Conservation (phyloP, 2,329 filamentous ascomycete species). For the Talaromyces sp. region DNA sequence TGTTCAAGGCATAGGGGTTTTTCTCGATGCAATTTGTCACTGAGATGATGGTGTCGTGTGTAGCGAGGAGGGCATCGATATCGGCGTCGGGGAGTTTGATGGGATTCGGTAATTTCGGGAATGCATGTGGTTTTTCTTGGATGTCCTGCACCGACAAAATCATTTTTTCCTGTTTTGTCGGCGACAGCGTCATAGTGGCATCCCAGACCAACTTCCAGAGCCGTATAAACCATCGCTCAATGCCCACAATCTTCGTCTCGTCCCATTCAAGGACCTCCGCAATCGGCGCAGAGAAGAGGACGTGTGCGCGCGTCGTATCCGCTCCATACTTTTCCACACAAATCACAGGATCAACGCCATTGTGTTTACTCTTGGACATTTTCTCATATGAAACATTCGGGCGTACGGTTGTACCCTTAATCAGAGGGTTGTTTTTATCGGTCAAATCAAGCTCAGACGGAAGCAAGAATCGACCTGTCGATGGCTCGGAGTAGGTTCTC, state of each 20-base stretch:
- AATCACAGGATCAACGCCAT: slow-evolving; percentile 76
- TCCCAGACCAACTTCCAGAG: slow-evolving; percentile 58
- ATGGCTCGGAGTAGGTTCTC: slow-evolving; percentile 73
- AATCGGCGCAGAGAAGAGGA: slow-evolving; percentile 84
- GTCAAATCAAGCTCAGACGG: slow-evolving; percentile 69
- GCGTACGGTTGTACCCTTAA: slow-evolving; percentile 58
- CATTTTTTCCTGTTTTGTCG: slow-evolving; percentile 21
- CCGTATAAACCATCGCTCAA: slow-evolving; percentile 74
- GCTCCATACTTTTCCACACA: slow-evolving; percentile 74
- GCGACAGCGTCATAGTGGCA: slow-evolving; percentile 27
- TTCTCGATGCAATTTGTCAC: slow-evolving; percentile 67
- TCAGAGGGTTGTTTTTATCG: slow-evolving; percentile 54
- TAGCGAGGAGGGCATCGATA: slow-evolving; percentile 58
- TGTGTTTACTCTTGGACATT: slow-evolving; percentile 94
- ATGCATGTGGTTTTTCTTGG: slow-evolving; percentile 27
- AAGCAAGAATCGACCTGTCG: slow-evolving; percentile 71
- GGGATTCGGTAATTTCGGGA: slow-evolving; percentile 27
- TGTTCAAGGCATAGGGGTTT: slow-evolving; percentile 75
- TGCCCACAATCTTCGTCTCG: slow-evolving; percentile 73
- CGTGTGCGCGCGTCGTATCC: slow-evolving; percentile 79
- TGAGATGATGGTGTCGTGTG: slow-evolving; percentile 64
- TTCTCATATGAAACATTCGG: slow-evolving; percentile 74
- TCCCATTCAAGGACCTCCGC: slow-evolving; percentile 86
- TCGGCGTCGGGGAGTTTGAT: slow-evolving; percentile 35
- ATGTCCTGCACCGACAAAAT: slow-evolving; percentile 23